A percentile compares a stretch with the other conserved stretches of the same genome.
These are phyloP conservation scores for Bonnemaisonia californica DNA, from an alignment of 31 red algal genomes.

Conservation along the genomic window DNA sequence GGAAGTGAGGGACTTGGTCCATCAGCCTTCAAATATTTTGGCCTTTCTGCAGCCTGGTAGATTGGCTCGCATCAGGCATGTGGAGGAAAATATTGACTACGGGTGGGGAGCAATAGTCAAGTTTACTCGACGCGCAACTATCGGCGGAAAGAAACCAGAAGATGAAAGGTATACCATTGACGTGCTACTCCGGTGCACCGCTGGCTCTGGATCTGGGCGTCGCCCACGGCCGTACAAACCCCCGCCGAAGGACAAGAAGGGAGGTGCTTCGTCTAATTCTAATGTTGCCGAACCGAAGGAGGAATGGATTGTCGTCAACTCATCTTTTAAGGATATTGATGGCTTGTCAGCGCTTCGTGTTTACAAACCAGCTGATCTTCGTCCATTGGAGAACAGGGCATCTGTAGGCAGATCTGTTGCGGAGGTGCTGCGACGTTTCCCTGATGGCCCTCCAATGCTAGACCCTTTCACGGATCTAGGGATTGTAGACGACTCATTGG, in stretches of 20 bases:
- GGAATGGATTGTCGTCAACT: slow-evolving; percentile 77
- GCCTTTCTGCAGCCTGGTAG: slow-evolving; percentile 88
- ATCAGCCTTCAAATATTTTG: slow-evolving; percentile 57
- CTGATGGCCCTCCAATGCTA: slow-evolving; percentile 85
- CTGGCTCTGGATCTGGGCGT: slow-evolving; percentile 19
- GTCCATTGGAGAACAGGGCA: slow-evolving; percentile 52
- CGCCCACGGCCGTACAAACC: slow-evolving; percentile 34
- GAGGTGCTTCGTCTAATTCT: not conserved
- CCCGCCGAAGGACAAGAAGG: not conserved
- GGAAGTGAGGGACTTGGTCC: slow-evolving; percentile 66
- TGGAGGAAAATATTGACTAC: slow-evolving; percentile 57
- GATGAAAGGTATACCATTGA: slow-evolving; percentile 79
- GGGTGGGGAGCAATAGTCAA: slow-evolving; percentile 91
- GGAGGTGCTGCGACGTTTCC: slow-evolving; percentile 81
- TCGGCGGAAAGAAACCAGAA: slow-evolving; percentile 31
- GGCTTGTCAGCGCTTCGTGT: slow-evolving; percentile 87
- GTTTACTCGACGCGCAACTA: slow-evolving; percentile 39
- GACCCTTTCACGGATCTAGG: slow-evolving; percentile 91
- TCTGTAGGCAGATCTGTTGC: slow-evolving; percentile 77
- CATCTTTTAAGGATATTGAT: slow-evolving; percentile 64
- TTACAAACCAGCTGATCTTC: slow-evolving; percentile 78
- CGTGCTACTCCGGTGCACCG: slow-evolving; percentile 61
- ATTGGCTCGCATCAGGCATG: slow-evolving; percentile 51
- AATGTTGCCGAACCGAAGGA: slow-evolving; percentile 9
- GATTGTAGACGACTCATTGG: slow-evolving; percentile 75